phyloP scores from a whole-genome alignment of 192 early-diverging fungal species.

The Powellomyces hirtus region DNA sequence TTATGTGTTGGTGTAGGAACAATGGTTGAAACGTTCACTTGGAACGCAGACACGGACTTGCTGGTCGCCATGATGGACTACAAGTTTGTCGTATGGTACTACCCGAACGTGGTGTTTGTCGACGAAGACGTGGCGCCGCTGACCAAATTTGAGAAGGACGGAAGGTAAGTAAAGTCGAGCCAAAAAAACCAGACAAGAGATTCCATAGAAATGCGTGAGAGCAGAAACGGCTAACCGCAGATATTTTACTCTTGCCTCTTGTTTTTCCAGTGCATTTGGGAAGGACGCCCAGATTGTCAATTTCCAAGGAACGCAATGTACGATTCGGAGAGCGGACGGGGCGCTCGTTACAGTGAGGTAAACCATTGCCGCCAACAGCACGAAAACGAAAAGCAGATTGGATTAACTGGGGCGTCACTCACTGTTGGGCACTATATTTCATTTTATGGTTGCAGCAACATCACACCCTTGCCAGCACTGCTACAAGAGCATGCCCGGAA shows the following conservation, averaged over 20 bases:
- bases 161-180: constrained; percentile 40
- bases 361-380: too few relatives aligned
- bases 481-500: constrained; percentile 53
- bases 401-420: too few relatives aligned
- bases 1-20: constrained; percentile 35
- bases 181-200: neutral
- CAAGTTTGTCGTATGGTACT: constrained; percentile 58
- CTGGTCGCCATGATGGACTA: constrained; percentile 52
- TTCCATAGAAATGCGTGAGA: too few relatives aligned
- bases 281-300: constrained; percentile 53
- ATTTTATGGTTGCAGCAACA: constrained; percentile 44
- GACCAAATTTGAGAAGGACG: constrained; percentile 52
- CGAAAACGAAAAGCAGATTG: too few relatives aligned
- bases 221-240: neutral
- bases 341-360: constrained; percentile 45
- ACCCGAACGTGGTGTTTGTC: constrained; percentile 60
- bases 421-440: too few relatives aligned
- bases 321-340: constrained; percentile 52
- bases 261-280: constrained; percentile 37
- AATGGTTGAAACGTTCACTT: constrained; percentile 57
- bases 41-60: constrained; percentile 57
- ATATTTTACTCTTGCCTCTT: too few relatives aligned
- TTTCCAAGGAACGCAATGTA: constrained; percentile 55
- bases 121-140: constrained; percentile 57
- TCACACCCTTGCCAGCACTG: constrained; percentile 50